phyloP scores from a whole-genome alignment of 2,329 filamentous ascomycete genomes.

The Pyricularia sp. region DNA sequence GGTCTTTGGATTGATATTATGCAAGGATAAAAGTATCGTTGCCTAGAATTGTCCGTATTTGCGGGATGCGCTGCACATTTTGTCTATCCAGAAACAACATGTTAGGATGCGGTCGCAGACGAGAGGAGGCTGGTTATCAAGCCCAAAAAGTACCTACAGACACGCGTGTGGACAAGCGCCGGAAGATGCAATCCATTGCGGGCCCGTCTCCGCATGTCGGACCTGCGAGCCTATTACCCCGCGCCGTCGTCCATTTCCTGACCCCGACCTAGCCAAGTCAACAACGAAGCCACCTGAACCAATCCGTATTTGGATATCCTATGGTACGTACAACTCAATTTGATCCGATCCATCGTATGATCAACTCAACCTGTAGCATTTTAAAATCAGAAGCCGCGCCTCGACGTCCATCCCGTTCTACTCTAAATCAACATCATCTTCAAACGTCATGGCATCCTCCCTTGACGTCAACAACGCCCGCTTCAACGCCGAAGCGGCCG shows the following conservation, averaged over 20 bases:
- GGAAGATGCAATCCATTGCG: neutral
- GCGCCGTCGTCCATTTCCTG: neutral
- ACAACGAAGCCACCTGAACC: neutral
- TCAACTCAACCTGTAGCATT: neutral
- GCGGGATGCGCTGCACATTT: too few species aligned
- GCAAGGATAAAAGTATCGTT: too few species aligned
- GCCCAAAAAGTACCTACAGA: too few species aligned
- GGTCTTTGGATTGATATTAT: too few species aligned
- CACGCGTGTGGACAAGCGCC: too few species aligned
- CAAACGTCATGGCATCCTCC: neutral
- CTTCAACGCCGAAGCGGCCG: constrained; percentile 44
- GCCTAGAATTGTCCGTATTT: too few species aligned
- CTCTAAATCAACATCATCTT: neutral
- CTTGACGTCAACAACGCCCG: constrained; percentile 25
- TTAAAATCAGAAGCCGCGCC: neutral
- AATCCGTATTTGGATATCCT: neutral
- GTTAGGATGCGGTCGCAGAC: too few species aligned
- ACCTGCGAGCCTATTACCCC: neutral
- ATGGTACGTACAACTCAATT: neutral
- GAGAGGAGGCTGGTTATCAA: too few species aligned
- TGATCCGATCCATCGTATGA: neutral
- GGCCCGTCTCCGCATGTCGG: neutral
- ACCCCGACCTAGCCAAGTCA: neutral
- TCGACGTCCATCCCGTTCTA: neutral
- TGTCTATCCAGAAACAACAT: too few species aligned